phyloP scores from a whole-genome alignment of 495 filamentous ascomycete species.

The Hapsidospora chrysogenum region DNA sequence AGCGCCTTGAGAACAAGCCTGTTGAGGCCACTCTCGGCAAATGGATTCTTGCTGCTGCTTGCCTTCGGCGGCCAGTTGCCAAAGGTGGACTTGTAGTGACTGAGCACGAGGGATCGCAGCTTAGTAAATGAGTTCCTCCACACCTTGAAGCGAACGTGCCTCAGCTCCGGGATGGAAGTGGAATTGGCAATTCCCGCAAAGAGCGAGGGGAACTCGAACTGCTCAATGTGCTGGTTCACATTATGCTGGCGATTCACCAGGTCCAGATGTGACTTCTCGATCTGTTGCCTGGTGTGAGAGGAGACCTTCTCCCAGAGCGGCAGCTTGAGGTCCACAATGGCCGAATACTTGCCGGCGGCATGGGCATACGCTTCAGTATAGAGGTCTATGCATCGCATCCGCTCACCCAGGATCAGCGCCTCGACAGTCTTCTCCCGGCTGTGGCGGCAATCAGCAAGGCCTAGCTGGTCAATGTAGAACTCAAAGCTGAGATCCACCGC shows the following conservation, averaged over 20 bases:
- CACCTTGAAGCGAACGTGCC: conserved; percentile 59
- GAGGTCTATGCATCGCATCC: conserved; percentile 61
- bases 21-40: conserved; percentile 73
- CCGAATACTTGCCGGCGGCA: conserved; percentile 76
- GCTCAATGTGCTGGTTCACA: conserved; percentile 49
- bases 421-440: conserved; percentile 87
- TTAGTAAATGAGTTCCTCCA: conserved; percentile 62
- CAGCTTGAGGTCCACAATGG: conserved; percentile 48
- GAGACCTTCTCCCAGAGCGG: conserved; percentile 54
- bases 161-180: conserved; percentile 53
- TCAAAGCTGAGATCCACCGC: conserved; percentile 56
- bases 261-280: conserved; percentile 71
- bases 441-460: conserved; percentile 59
- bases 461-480: conserved; percentile 57
- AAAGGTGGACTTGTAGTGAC: conserved; percentile 66
- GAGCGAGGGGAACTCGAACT: conserved; percentile 79
- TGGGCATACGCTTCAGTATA: conserved; percentile 89
- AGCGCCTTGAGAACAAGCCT: conserved; percentile 63
- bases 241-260: conserved; percentile 49
- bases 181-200: conserved; percentile 82
- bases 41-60: conserved; percentile 78
- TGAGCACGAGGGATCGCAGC: conserved; percentile 57
- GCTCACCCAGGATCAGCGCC: conserved; percentile 71
- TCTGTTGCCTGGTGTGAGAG: conserved; percentile 50
- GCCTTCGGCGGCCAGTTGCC: conserved; percentile 93